Evolutionary conservation across 305 asterid genomes (phyloP).

Genomic region (Stenogyne calaminthoides): DNA sequence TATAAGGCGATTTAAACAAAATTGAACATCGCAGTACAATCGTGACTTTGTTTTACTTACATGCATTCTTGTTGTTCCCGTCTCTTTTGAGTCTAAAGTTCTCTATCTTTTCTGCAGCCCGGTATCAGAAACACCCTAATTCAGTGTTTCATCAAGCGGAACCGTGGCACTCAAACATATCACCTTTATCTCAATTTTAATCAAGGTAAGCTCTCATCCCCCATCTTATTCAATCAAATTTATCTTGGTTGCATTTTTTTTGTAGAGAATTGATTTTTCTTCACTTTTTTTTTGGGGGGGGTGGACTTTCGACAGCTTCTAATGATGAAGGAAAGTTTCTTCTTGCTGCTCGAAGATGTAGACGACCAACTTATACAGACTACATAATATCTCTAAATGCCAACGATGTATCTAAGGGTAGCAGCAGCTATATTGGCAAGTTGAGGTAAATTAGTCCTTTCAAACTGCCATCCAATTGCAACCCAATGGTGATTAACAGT

Average conservation of each 20-base stretch:
- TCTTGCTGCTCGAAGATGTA: constrained; percentile 86
- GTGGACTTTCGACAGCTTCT: constrained; percentile 59
- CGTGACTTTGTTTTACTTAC: constrained; percentile 4
- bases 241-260: neutral
- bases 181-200: constrained; percentile 67
- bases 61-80: neutral
- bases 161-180: constrained; percentile 73
- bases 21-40: neutral
- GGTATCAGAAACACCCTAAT: constrained; percentile 74
- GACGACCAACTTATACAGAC: constrained; percentile 82
- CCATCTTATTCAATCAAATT: neutral
- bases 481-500: constrained; percentile 3
- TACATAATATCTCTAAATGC: constrained; percentile 81
- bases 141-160: constrained; percentile 88
- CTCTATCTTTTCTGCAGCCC: constrained; percentile 58
- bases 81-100: constrained; percentile 9
- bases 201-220: constrained; percentile 50
- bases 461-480: neutral
- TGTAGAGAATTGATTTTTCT: neutral
- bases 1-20: neutral
- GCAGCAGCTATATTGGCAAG: constrained; percentile 78
- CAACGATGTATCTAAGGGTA: constrained; percentile 73
- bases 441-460: constrained; percentile 56
- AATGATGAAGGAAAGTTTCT: constrained; percentile 93
- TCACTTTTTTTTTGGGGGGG: neutral